Evolutionary conservation across 2,329 filamentous ascomycete genomes (phyloP).

Genomic region (Fusarium sp.): DNA sequence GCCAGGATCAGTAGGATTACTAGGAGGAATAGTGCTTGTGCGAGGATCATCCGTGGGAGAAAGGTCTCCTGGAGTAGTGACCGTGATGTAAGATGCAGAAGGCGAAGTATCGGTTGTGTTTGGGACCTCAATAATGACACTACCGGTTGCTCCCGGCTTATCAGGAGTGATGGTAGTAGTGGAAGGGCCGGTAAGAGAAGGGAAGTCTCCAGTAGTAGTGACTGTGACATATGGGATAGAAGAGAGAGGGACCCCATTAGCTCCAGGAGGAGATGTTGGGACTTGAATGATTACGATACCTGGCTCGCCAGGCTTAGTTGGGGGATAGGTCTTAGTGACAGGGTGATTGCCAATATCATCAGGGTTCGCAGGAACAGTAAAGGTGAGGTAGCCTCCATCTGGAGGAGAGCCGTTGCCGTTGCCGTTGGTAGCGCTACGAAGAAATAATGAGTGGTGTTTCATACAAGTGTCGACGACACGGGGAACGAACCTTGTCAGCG

Average conservation of each 20-base stretch:
- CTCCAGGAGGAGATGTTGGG: background rate
- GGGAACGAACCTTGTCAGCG: background rate
- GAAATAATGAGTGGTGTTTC: background rate
- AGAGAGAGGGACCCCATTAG: background rate
- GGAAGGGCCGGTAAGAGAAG: background rate
- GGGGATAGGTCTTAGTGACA: background rate
- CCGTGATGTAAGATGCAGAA: background rate
- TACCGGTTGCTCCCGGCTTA: background rate
- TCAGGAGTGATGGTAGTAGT: background rate
- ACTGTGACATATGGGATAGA: background rate
- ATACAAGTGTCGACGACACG: accelerated
- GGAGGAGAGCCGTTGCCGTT: background rate
- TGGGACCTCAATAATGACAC: background rate
- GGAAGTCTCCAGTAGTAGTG: background rate
- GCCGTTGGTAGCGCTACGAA: background rate
- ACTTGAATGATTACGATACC: background rate
- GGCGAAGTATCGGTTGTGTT: accelerated
- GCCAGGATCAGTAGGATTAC: background rate
- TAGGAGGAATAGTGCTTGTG: background rate
- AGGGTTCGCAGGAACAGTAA: background rate
- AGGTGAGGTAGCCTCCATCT: background rate
- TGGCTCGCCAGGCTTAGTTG: accelerated
- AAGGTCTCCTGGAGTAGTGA: background rate
- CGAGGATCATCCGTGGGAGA: background rate
- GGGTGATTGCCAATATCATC: background rate